Base-by-base conservation (phyloP, 2,329 filamentous ascomycete genomes). In the Nemania sp. region DNA sequence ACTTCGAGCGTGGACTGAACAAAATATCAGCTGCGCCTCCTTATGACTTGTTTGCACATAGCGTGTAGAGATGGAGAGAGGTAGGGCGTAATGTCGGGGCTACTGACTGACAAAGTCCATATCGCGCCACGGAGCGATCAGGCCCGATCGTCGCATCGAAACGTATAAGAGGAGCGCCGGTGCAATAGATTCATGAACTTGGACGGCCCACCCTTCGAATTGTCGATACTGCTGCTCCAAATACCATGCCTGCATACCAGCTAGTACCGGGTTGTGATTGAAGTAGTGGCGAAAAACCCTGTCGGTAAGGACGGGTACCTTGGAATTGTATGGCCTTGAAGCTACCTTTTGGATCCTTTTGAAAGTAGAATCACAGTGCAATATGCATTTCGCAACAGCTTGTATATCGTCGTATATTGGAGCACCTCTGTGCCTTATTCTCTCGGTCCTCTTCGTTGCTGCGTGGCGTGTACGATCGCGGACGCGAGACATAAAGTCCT, bases 21-120 rank as follows among this genome's bases (percentile, higher is more conserved):
- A 11, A 43, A 37, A 13, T 5, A 5, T 60, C 35, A 60, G 46
- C 34, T n/a, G 11, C 20, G 15, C 5, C 4, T 21, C 10, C 39
- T 5, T 32, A 7, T 6, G 5, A 18, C 4, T 20, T 2, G 2
- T 29, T n/a, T 11, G 2, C 11, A n/a, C 20, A 2, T 12, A 21
- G 9, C 6, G 6, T 20, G 17, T 18, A 45, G 20, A 12, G 17
- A 42, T 9, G 5, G 43, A 32, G 32, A 37, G 32, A 47, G 25
- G 10, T n/a, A n/a, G 5, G 12, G 12, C 21, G 21, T 1, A 21
- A 6, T 37, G 12, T 13, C 34, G 7, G 32, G 20, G n/a, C 2
- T n/a, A 58, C 61, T 61, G 2, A 64, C 61, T 15, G 46, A 56
- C 50, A 46, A 43, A 53, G 3, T 61, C 58, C 58, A 64, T 64